Evolutionary conservation across 257 asterid genomes (phyloP), one percentile per base, ranked within the genome.

Genomic region (Solanum clarkiae): DNA sequence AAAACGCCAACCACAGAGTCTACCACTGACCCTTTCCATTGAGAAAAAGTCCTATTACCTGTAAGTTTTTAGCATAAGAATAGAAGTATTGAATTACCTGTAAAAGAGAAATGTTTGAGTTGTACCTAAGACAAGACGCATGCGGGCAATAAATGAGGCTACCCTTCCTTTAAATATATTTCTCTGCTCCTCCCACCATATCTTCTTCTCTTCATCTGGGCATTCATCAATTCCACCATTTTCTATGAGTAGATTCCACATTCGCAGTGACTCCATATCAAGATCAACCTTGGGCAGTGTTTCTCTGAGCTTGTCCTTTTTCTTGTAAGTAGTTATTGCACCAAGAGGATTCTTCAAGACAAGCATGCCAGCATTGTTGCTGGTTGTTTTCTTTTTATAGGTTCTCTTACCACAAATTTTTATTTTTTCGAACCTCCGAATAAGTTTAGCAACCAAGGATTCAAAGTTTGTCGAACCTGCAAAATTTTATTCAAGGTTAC

Each of bases 1-100:
- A 69, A 90, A 53, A 91, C 96, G 47, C 96, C 97, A 59, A 91
- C 84, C 9, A 90, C 86, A 10, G 96, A 93, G 71, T 92, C 94
- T 29, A 92, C 85, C 10, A 91, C 91, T 7, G 96, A 91, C 18
- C 96, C 95, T 88, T 92, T 92, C 97, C 97, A 93, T 15, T 60
- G 82, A 10, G 87, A 86, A 87, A 91, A 92, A 3, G 69, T 53
- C 26, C 89, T 89, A 32, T 90, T 70, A 10, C 96, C 93, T 92
- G 90, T n/a, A 79, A 54, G 40, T 80, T 59, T 20, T 74, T 62
- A 62, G 80, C 53, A 86, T 66, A 36, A 85, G 8, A 51, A 22
- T 16, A 24, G 74, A 77, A 51, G 47, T 54, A 83, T 53, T 17
- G 17, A 83, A 83, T 59, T 49, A 83, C 47, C 22, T 62, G 60